Conservation (phyloP, 768 basidiomycete species). For the Auricularia sp. region DNA sequence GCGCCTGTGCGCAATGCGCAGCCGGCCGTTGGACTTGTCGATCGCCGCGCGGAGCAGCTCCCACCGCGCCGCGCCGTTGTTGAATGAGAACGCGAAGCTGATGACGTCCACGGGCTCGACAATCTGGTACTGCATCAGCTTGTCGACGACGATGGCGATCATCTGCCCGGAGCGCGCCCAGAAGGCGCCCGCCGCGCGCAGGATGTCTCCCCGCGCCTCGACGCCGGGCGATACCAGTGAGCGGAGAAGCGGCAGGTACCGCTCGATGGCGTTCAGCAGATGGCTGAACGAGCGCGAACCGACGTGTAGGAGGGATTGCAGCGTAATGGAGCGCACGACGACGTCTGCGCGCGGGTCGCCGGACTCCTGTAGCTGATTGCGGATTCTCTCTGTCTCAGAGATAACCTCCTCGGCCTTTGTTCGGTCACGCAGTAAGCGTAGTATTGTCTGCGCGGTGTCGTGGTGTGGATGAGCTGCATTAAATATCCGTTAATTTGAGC, state of each 20-base stretch:
- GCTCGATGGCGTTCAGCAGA: constrained; percentile 93
- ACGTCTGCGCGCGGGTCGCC: constrained; percentile 57
- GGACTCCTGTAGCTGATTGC: constrained; percentile 50
- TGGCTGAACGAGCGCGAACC: constrained; percentile 96
- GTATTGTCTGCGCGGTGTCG: constrained; percentile 67
- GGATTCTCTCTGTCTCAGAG: constrained; percentile 58
- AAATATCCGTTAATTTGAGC: no score
- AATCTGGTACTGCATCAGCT: constrained; percentile 96
- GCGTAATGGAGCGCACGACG: constrained; percentile 63
- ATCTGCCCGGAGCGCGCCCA: constrained; percentile 83
- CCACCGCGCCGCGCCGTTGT: constrained; percentile 50
- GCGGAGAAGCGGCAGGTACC: constrained; percentile 74
- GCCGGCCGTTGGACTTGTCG: constrained; percentile 86
- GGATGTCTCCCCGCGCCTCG: constrained; percentile 61
- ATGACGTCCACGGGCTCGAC: constrained; percentile 91
- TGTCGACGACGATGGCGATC: constrained; percentile 89
- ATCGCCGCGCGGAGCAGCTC: constrained; percentile 71
- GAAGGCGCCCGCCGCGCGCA: constrained; percentile 62
- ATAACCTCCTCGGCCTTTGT: constrained; percentile 76
- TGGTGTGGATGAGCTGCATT: constrained; percentile 61
- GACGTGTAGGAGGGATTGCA: constrained; percentile 83
- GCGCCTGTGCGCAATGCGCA: constrained; percentile 65
- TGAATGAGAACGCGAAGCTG: constrained; percentile 61
- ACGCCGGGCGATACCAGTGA: constrained; percentile 40
- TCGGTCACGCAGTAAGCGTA: constrained; percentile 73